Evolutionary conservation across 1,284 basidiomycete species (phyloP).

Genomic region (Salmacisia buchloeana): DNA sequence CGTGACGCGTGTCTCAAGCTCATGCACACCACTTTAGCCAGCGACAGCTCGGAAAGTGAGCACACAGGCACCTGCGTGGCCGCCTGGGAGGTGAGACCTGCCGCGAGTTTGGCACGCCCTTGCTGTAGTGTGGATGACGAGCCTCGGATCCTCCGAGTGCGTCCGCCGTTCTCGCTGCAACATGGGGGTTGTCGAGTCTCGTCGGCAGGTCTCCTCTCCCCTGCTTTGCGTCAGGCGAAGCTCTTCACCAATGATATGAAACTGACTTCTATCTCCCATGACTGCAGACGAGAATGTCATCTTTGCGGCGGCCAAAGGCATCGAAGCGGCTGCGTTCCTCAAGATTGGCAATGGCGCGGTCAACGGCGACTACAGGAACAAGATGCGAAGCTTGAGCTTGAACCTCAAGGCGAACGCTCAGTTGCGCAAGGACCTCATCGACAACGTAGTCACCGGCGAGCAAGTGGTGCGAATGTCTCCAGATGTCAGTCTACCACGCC

Average conservation of each 20-base stretch:
- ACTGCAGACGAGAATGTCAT: conserved; percentile 50
- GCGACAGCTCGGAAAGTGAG: conserved; percentile 18
- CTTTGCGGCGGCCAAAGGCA: conserved; percentile 51
- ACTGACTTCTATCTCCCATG: not conserved
- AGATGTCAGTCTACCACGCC: conserved; percentile 53
- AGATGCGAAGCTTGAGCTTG: conserved; percentile 83
- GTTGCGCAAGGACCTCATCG: conserved; percentile 74
- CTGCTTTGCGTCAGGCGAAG: not conserved
- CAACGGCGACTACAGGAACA: conserved; percentile 61
- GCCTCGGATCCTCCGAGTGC: no score
- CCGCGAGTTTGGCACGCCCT: not conserved
- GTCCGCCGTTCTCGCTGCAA: no score
- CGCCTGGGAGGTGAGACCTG: conserved; percentile 5
- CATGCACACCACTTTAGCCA: conserved; percentile 78
- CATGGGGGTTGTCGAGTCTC: not conserved
- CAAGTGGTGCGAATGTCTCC: conserved; percentile 76
- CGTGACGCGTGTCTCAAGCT: conserved; percentile 84
- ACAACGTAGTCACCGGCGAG: conserved; percentile 67
- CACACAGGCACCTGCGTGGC: not conserved
- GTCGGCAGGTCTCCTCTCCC: not conserved
- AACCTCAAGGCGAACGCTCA: conserved; percentile 92
- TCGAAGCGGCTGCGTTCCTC: conserved; percentile 52
- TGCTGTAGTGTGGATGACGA: not conserved
- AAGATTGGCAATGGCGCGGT: conserved; percentile 33
- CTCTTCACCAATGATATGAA: not conserved